Base-by-base conservation (phyloP, 2,329 filamentous ascomycete genomes). In the Coniella lustricola region DNA sequence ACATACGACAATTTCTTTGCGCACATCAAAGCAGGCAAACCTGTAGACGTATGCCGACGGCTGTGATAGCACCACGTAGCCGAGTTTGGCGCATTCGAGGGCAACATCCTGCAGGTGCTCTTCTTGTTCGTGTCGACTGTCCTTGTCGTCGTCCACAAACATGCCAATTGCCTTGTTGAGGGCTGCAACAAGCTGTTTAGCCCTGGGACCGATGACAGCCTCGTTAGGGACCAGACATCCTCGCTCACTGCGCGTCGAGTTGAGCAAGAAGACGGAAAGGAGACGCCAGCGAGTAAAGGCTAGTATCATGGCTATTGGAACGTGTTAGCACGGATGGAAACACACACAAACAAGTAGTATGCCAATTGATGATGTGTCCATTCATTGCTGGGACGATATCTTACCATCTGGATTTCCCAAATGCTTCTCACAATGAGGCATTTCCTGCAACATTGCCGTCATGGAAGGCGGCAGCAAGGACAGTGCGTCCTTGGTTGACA, bases 41-140 rank as follows among this genome's bases (percentile, higher is more conserved):
- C 17, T 16, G 14, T 42, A 51, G 7, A 9, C 34, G n/a, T 44
- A 33, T 14, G 71, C 68, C 7, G 60, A 59, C 0, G 68, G 68
- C 44, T 73, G 69, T 4, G 69, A 73, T 29, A 73, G 58, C 7
- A 73, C 44, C 16, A 66, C 45, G 49, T 71, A 69, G 10, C 70
- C 71, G 21, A 73, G 58, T 43, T 62, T 67, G 16, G 66, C 58
- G 33, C 64, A 68, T 54, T 71, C 68, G 3, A 62, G 51, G 16
- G 71, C 64, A 12, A 72, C 61, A 12, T 61, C 64, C 38, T 67
- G 60, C 3, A 73, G 59, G 37, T 71, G 65, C 12, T 57, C 61
- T 44, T 60, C 57, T 54, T 71, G 68, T 38, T 66, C 59, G 32
- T 60, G 59, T 29, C 51, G 55, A 8, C 56, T 52, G 32, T 63